A percentile compares a stretch with the other conserved stretches of the same genome.
phyloP scores from a whole-genome alignment of 495 filamentous ascomycete genomes.

The Oidiodendron maius region DNA sequence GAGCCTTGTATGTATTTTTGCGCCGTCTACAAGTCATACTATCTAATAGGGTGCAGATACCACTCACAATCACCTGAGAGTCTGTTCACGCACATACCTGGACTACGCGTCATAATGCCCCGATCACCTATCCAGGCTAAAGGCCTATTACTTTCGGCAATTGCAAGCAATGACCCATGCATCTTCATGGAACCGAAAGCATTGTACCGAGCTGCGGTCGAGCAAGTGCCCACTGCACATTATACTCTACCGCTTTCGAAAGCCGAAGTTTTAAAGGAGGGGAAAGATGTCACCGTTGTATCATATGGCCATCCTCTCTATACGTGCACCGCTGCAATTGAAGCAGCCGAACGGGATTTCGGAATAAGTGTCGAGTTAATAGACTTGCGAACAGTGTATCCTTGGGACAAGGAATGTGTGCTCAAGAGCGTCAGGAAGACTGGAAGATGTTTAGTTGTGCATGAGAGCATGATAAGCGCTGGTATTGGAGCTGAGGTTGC shows the following conservation, averaged over 20 bases:
- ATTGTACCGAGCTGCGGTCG: conserved; percentile 88
- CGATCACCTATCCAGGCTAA: conserved; percentile 90
- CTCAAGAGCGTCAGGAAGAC: conserved; percentile 85
- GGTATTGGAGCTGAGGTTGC: conserved; percentile 92
- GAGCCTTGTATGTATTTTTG: conserved; percentile 59
- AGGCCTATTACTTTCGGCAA: conserved; percentile 77
- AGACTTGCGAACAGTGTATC: conserved; percentile 86
- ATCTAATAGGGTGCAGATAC: conserved; percentile 45
- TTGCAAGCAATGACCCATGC: conserved; percentile 80
- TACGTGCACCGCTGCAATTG: conserved; percentile 73
- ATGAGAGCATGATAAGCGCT: conserved; percentile 94
- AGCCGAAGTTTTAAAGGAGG: conserved; percentile 81
- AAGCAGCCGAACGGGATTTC: conserved; percentile 73
- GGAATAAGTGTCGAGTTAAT: conserved; percentile 82
- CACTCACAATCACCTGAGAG: conserved; percentile 92
- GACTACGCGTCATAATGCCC: conserved; percentile 83
- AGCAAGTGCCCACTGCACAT: conserved; percentile 79
- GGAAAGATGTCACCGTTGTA: conserved; percentile 78
- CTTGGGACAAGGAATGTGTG: conserved; percentile 87
- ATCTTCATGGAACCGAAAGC: conserved; percentile 98
- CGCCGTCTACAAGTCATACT: not conserved
- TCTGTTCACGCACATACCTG: conserved; percentile 88
- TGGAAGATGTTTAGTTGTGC: conserved; percentile 84
- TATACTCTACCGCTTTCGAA: conserved; percentile 85
- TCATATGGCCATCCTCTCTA: conserved; percentile 93